Base-by-base conservation (phyloP, 352 stramenopile genomes). In the Globisporangium polare region DNA sequence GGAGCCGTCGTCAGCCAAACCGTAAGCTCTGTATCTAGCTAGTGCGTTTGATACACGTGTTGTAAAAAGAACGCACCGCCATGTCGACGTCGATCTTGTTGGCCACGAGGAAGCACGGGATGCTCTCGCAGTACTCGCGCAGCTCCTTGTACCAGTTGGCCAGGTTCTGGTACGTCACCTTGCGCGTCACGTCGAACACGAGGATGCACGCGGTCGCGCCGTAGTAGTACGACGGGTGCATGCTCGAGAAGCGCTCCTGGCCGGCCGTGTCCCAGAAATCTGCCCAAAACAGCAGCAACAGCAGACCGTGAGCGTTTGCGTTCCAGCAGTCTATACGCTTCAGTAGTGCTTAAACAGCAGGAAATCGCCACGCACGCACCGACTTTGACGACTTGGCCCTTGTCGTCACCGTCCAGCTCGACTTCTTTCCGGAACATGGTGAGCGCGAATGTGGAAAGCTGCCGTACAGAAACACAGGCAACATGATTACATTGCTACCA, bases 51-150 rank as follows among this genome's bases (percentile, higher is more conserved):
- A n/a, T n/a, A n/a, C n/a, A n/a, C n/a, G n/a, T n/a, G n/a, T n/a
- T n/a, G n/a, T n/a, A n/a, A 24, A 0, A 5, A 12, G 3, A n/a
- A 17, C 22, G n/a, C 62, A 96, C 88, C 35, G 89, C 87, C 65
- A 98, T 89, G 73, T 99, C 89, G 26, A 98, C 84, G 74, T 99
- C 94, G 53, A 98, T 97, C 71, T 99, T 99, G 80, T 99, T 99
- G 35, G 94, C 94, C n/a, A 98, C 92, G 13, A 98, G 65, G 52
- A 98, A 94, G 60, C 83, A 95, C 4, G 94, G 93, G 58, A 98
- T 97, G 58, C 72, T 90, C 53, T 96, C 88, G 71, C 90, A 98
- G 72, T 98, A 96, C 43, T 97, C 74, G 29, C 94, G 77, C 2
- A 98, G 72, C 69, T 99, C 95, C 55, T 93, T 83, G 74, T 94